Evolutionary conservation across 2,329 filamentous ascomycete species (phyloP), one percentile per base, ranked within the genome.

Genomic region (Fusarium circinatum): DNA sequence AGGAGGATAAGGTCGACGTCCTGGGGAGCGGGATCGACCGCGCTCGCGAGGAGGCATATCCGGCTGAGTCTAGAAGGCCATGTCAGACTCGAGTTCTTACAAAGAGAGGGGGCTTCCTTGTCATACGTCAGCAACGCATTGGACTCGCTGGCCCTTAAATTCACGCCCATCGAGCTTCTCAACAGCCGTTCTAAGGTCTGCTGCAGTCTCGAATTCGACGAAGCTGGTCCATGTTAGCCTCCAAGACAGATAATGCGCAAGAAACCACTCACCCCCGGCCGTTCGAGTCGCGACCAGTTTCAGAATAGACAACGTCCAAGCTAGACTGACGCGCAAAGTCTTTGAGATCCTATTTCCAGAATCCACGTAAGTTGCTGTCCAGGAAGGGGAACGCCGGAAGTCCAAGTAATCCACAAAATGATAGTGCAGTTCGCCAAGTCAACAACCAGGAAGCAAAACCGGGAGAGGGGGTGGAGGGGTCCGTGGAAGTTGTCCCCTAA

Each of bases 261-360:
- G 52, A 32, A 30, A 28, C 18, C 51, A 87, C 93, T 85, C 85
- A 98, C 95, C 96, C 96, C 90, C 93, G 94, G 76, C 95, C 94
- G 82, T 97, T 94, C 41, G 73, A 75, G 36, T 75, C 73, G 34
- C 73, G 73, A 36, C 73, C 73, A 63, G 97, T 97, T 86, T 99
- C 96, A 75, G 95, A 98, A 84, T 98, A 99, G 80, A 99, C 96
- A 76, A 99, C 96, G 83, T 98, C 96, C 84, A 98, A 90, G 84
- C 95, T 95, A 83, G 96, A 97, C 84, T 97, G 94, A 82, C 96
- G 95, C 73, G 96, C 96, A 85, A 99, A 99, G 84, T 99, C 96
- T 93, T 99, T 99, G 62, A 99, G 91, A 85, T 99, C 96, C 96
- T 99, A 95, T 86, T 92, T 87, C 89, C 89, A 91, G 88, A 89